Conservation (phyloP, 2,329 filamentous ascomycete genomes). For the Phyllosticta paracitricarpa region DNA sequence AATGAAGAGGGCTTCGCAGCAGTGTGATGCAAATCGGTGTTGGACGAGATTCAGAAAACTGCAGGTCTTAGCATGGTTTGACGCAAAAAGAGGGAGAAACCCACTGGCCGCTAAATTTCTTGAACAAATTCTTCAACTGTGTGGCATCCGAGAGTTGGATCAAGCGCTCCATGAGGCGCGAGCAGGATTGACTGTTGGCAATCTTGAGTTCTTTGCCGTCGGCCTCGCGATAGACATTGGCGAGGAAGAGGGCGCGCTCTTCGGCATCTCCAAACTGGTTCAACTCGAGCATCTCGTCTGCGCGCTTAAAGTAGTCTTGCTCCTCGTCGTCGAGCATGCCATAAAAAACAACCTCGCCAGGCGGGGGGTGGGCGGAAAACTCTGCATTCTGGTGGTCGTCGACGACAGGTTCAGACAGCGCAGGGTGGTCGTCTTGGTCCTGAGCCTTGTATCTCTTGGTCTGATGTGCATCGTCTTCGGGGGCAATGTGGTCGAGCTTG, state of each 20-base stretch:
- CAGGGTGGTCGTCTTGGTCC: slow-evolving; percentile 11
- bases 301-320: slow-evolving; percentile 88
- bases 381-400: slow-evolving; percentile 10
- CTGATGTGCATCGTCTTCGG: slow-evolving; percentile 19
- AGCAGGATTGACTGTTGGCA: slow-evolving; percentile 91
- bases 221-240: slow-evolving; percentile 78
- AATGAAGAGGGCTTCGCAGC: slow-evolving; percentile 86
- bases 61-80: slow-evolving; percentile 13
- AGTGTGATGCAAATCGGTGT: slow-evolving; percentile 94
- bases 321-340: slow-evolving; percentile 87
- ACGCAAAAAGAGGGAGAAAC: slow-evolving; percentile 16
- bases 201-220: slow-evolving; percentile 91
- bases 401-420: slow-evolving; percentile 16
- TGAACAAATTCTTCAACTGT: slow-evolving; percentile 81
- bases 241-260: slow-evolving; percentile 45
- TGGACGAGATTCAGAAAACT: slow-evolving; percentile 79
- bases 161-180: slow-evolving; percentile 80
- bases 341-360: slow-evolving; percentile 61
- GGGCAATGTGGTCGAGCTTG: slow-evolving; percentile 39
- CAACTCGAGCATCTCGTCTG: slow-evolving; percentile 79
- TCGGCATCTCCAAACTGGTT: slow-evolving; percentile 77
- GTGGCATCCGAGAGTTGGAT: slow-evolving; percentile 68
- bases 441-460: slow-evolving; percentile 25
- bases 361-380: slow-evolving; percentile 15
- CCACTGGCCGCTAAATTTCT: slow-evolving; percentile 69